phyloP scores from a whole-genome alignment of 2,329 filamentous ascomycete genomes.

The Xylariaceae sp. region DNA sequence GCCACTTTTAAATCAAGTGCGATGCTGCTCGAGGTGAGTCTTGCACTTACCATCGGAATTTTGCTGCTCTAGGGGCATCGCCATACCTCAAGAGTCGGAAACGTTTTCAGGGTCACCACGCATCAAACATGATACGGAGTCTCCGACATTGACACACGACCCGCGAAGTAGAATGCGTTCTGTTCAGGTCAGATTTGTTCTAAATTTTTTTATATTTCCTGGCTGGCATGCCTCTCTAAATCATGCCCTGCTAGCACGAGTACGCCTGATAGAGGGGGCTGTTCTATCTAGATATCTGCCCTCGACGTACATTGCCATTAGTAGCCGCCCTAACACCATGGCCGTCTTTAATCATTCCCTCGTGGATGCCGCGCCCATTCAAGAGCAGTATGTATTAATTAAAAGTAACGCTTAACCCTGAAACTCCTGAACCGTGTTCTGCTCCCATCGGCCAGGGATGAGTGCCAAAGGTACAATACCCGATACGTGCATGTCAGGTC shows the following conservation, averaged over 20 bases:
- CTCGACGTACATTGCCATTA: constrained; percentile 26
- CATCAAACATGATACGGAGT: background rate
- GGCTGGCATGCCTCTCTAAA: constrained; percentile 22
- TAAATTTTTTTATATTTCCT: constrained; percentile 24
- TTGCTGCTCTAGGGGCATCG: constrained; percentile 2
- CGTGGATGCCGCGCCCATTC: constrained; percentile 8
- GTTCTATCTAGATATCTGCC: constrained; percentile 26
- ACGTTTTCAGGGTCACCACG: background rate
- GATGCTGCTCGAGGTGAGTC: constrained; percentile 4
- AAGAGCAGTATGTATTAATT: constrained; percentile 14
- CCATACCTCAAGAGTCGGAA: background rate
- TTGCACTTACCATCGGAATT: constrained; percentile 4
- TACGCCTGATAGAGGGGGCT: constrained; percentile 15
- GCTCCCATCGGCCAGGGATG: constrained; percentile 58
- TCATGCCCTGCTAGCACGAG: constrained; percentile 19
- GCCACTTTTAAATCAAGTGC: background rate
- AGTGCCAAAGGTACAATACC: constrained; percentile 95
- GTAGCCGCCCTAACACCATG: constrained; percentile 16
- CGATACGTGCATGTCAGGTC: constrained; percentile 88
- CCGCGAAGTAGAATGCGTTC: background rate
- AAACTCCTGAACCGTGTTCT: constrained; percentile 58
- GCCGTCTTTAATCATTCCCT: constrained; percentile 19
- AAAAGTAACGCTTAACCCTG: constrained; percentile 39
- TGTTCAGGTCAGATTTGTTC: constrained; percentile 20
- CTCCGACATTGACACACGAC: background rate